phyloP scores from a whole-genome alignment of 768 basidiomycete genomes.

The Psilocybe tampanensis region DNA sequence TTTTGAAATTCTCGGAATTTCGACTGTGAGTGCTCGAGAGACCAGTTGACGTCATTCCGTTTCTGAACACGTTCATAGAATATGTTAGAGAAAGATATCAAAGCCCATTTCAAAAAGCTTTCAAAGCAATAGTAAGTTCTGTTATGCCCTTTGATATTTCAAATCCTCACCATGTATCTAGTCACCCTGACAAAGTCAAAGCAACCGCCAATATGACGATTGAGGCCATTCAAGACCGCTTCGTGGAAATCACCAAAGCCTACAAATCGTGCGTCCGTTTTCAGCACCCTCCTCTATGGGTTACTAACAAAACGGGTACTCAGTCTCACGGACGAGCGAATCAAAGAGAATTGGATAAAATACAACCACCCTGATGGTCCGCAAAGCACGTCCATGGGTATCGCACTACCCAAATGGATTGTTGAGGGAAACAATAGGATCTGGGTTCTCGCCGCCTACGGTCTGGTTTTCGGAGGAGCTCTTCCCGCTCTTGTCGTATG shows the following conservation, averaged over 20 bases:
- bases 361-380: conserved; percentile 97
- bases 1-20: conserved; percentile 89
- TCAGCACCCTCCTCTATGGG: conserved; percentile 2
- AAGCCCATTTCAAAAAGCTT: conserved; percentile 91
- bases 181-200: conserved; percentile 97
- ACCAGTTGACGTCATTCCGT: background rate
- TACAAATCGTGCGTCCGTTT: conserved; percentile 85
- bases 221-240: conserved; percentile 83
- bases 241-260: conserved; percentile 94
- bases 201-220: conserved; percentile 80
- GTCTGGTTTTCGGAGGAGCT: conserved; percentile 81
- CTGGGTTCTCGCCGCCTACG: conserved; percentile 90
- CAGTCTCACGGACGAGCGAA: conserved; percentile 90
- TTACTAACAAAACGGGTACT: conserved; percentile 1
- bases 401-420: conserved; percentile 93
- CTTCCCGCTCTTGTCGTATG: conserved; percentile 80
- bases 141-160: background rate
- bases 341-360: conserved; percentile 85
- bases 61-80: conserved; percentile 41
- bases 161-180: conserved; percentile 28
- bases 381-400: conserved; percentile 93
- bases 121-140: conserved; percentile 77
- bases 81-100: conserved; percentile 86
- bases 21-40: conserved; percentile 46
- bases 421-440: conserved; percentile 89